Evolutionary conservation across 768 basidiomycete genomes (phyloP), one percentile per base, ranked within the genome.

Genomic region (Collybia sordida): DNA sequence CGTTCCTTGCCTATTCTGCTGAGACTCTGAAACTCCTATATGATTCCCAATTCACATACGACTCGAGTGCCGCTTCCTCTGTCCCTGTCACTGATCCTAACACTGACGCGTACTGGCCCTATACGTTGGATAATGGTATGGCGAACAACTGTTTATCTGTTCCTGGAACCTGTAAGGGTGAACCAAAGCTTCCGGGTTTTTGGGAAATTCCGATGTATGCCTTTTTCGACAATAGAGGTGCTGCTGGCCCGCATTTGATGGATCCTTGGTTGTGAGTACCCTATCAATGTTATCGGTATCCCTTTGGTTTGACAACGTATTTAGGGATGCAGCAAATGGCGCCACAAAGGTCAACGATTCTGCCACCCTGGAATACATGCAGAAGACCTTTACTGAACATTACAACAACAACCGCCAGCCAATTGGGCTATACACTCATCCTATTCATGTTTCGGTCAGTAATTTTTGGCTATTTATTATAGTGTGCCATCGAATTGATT

Each of bases 141-240:
- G 85, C 88, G 18, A 92, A 92, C 61, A 77, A 90, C 60, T 92
- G 90, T 57, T 63, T 88, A 49, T 63, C 67, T 6, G 75, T 83
- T 3, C 59, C 63, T 0, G 77, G 73, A 22, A 66, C 77, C 3
- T 90, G 90, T 67, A 77, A 82, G 58, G 89, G 90, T 38, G 63
- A 85, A 66, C 85, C 86, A 5, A 78, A 80, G 54, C 69, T 90
- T 2, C 85, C 87, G 18, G 89, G 90, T 4, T 77, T 92, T 60
- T 92, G 90, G 90, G 88, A 91, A 66, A 75, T 90, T 46, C 90
- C 90, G 1, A 90, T 91, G 88, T 89, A 89, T 63, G 83, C 83
- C 0, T 78, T 82, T 65, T 90, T 90, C 54, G 88, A 88, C 62
- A 51, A 76, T 8, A 64, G 68, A 9, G 85, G 85, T 4, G 70